These are phyloP conservation scores for Brassica balearica DNA, from an alignment of 441 rosid genomes.

Conservation along the genomic window DNA sequence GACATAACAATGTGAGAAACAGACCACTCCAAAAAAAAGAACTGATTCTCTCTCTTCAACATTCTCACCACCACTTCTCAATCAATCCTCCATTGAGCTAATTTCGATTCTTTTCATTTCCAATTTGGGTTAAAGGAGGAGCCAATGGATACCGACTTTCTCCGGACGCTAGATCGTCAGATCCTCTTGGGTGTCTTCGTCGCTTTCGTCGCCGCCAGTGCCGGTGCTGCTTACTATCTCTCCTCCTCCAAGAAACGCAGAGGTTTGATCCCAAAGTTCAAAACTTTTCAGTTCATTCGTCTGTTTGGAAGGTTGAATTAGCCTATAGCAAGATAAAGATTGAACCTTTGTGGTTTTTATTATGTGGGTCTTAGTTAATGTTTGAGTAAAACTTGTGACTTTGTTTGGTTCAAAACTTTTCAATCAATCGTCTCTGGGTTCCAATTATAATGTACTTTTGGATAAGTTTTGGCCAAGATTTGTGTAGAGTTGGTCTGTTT, in stretches of 20 bases:
- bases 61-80: not conserved
- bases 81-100: too few species aligned
- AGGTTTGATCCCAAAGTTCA: slow-evolving; percentile 28
- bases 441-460: too few species aligned
- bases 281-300: not conserved
- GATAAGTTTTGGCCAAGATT: too few species aligned
- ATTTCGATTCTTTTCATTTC: not conserved
- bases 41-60: not conserved
- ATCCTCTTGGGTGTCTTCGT: slow-evolving; percentile 72
- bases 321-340: not conserved
- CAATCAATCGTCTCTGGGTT: too few species aligned
- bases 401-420: too few species aligned
- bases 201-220: slow-evolving; percentile 67
- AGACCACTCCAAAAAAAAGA: not conserved
- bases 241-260: slow-evolving; percentile 64
- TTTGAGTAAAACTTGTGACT: slow-evolving; percentile 21
- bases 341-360: not conserved
- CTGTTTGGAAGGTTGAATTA: not conserved
- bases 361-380: not conserved
- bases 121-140: not conserved
- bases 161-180: slow-evolving; percentile 73
- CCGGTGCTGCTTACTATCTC: slow-evolving; percentile 64
- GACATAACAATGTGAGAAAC: not conserved
- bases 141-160: slow-evolving; percentile 58
- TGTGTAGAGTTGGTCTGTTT: too few species aligned